phyloP scores from a whole-genome alignment of 805 yeast genomes.

The Spathaspora hagerdaliae region DNA sequence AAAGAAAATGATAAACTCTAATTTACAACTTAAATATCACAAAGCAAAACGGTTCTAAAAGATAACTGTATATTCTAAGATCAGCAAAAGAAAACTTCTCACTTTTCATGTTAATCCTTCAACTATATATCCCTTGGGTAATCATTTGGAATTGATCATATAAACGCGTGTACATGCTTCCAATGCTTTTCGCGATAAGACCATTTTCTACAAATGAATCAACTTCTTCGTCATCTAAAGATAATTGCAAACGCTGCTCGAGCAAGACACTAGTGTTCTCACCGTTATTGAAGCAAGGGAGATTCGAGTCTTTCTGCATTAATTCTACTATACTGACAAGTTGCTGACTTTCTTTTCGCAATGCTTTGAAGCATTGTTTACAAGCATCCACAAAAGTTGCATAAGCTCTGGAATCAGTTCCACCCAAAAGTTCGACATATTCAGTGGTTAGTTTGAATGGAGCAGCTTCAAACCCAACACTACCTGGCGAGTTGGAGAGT shows the following conservation, averaged over 20 bases:
- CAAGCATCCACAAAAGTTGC: slow-evolving; percentile 56
- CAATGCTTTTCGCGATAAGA: slow-evolving; percentile 75
- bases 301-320: slow-evolving; percentile 86
- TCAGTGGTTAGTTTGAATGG: slow-evolving; percentile 92
- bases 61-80: no score
- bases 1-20: no score
- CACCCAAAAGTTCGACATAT: slow-evolving; percentile 86
- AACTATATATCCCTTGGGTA: slow-evolving; percentile 91
- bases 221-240: slow-evolving; percentile 65
- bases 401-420: slow-evolving; percentile 60
- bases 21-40: no score
- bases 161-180: slow-evolving; percentile 84
- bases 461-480: slow-evolving; percentile 96
- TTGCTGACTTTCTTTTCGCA: slow-evolving; percentile 71
- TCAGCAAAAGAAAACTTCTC: no score
- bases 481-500: slow-evolving; percentile 92
- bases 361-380: slow-evolving; percentile 67
- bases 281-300: slow-evolving; percentile 92
- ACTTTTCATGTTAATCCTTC: no score
- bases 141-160: slow-evolving; percentile 94
- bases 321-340: slow-evolving; percentile 81
- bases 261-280: slow-evolving; percentile 75
- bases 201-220: slow-evolving; percentile 77
- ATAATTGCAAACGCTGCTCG: slow-evolving; percentile 77
- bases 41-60: no score